Conservation (phyloP, 495 filamentous ascomycete species). For the Penicillium malachiteum region DNA sequence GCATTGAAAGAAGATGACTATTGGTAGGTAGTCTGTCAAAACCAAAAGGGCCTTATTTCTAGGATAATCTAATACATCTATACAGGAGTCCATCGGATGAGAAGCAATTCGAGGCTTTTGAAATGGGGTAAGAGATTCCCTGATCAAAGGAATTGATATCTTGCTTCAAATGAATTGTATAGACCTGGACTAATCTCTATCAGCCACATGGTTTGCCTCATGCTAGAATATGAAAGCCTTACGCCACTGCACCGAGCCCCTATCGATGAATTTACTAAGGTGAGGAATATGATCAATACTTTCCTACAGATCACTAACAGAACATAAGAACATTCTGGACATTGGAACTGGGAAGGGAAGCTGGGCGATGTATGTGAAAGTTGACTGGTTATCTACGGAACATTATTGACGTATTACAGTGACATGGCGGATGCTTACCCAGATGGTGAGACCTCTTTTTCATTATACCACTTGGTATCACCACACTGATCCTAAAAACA, state of each 20-base stretch:
- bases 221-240: conserved; percentile 1
- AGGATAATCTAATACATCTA: neutral
- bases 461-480: no score
- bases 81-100: conserved; percentile 9
- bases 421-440: neutral
- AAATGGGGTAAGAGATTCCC: conserved; percentile 1
- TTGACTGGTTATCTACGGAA: neutral
- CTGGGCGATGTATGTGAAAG: conserved; percentile 8
- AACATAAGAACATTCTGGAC: neutral
- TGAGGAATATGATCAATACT: neutral
- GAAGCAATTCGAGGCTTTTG: conserved; percentile 6
- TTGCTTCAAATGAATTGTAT: neutral
- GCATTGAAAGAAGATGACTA: conserved; percentile 3
- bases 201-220: conserved; percentile 2
- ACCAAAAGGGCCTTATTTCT: neutral
- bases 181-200: neutral
- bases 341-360: conserved; percentile 10
- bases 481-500: neutral
- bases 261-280: neutral
- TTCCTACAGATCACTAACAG: neutral
- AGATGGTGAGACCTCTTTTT: neutral
- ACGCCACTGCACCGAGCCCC: conserved; percentile 2
- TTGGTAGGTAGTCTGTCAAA: neutral
- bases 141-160: neutral
- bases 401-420: neutral